Conservation (phyloP, 805 yeast genomes). For the Cyberlindnera saturnus region DNA sequence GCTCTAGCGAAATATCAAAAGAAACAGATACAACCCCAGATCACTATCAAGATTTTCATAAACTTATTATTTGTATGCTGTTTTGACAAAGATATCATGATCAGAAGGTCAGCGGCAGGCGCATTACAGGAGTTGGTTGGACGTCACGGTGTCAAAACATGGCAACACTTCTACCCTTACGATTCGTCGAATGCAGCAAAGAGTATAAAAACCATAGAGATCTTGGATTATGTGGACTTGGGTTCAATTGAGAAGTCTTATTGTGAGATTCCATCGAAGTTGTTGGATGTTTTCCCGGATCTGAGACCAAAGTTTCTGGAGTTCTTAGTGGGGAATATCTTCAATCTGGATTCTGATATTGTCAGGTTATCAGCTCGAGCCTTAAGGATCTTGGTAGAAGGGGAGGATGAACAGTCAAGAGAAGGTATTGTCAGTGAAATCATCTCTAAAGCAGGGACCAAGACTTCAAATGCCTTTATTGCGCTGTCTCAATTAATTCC, state of each 20-base stretch:
- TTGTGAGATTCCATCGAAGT: constrained; percentile 27
- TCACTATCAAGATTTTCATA: constrained; percentile 19
- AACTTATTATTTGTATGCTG: constrained; percentile 45
- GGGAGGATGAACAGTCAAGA: neutral
- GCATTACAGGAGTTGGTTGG: constrained; percentile 85
- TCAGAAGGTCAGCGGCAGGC: constrained; percentile 80
- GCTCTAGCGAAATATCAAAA: constrained; percentile 45
- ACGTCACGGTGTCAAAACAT: constrained; percentile 46
- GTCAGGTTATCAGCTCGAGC: constrained; percentile 37
- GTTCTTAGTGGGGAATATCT: constrained; percentile 27
- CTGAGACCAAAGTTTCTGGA: constrained; percentile 25
- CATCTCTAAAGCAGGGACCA: constrained; percentile 4
- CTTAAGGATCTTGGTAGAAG: constrained; percentile 20
- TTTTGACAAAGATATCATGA: constrained; percentile 67
- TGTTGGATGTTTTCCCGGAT: constrained; percentile 21
- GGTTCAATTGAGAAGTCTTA: constrained; percentile 39
- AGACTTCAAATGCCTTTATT: constrained; percentile 14
- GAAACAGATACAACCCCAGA: constrained; percentile 17
- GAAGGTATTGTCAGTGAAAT: neutral
- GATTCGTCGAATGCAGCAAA: constrained; percentile 27
- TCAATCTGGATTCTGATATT: constrained; percentile 35
- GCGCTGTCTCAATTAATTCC: constrained; percentile 18
- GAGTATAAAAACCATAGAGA: constrained; percentile 49
- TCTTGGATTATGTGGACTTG: constrained; percentile 45
- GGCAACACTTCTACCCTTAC: constrained; percentile 22